A percentile compares a stretch with the other conserved stretches of the same genome.
phyloP scores from a whole-genome alignment of 2,329 filamentous ascomycete genomes.

The Claviceps citrina region DNA sequence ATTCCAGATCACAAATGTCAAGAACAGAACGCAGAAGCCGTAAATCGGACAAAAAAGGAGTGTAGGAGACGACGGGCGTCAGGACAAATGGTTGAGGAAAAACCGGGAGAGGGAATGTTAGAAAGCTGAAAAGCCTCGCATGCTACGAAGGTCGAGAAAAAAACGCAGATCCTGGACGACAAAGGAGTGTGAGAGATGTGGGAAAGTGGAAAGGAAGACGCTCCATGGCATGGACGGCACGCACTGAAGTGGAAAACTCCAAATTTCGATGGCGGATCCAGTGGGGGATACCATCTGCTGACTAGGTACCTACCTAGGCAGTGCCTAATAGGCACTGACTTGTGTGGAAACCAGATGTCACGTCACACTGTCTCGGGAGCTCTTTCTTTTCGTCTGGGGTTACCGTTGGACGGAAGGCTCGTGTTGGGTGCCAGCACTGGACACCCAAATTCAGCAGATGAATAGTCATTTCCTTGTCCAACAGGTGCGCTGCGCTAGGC shows the following conservation, averaged over 20 bases:
- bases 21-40: not conserved
- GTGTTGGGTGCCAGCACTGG: not conserved
- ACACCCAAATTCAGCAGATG: no score
- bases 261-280: not conserved
- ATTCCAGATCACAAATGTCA: no score
- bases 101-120: conserved; percentile 3
- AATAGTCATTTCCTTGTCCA: no score
- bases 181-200: not conserved
- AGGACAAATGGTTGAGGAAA: not conserved
- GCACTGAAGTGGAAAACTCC: not conserved
- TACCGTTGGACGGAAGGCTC: not conserved
- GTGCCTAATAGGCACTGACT: no score
- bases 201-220: not conserved
- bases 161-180: no score
- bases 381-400: not conserved
- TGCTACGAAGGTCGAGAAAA: no score
- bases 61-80: no score
- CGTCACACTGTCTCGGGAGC: not conserved
- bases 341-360: no score
- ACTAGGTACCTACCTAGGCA: no score
- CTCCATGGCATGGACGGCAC: not conserved
- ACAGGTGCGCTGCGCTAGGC: not conserved
- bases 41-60: not conserved
- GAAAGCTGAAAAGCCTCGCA: not conserved
- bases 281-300: no score